Percentiles rank a stretch among this genome's conserved stretches.
Conservation (phyloP, 106 monocot genomes). For the Chionographis japonica region DNA sequence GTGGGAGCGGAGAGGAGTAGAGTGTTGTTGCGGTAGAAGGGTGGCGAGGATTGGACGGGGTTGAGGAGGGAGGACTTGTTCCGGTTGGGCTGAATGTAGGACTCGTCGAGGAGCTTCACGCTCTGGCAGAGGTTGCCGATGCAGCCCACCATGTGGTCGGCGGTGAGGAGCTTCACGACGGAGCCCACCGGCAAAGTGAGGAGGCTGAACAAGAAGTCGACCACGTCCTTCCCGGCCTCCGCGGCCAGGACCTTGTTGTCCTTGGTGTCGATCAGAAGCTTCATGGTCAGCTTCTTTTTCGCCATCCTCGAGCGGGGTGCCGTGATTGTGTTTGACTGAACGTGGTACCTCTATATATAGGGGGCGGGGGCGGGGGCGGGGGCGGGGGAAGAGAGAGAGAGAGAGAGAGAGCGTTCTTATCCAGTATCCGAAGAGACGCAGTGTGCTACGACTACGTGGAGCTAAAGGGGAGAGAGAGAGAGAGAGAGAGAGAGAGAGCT, state of each 20-base stretch:
- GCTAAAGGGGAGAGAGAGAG: no score
- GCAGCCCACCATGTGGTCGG: conserved; percentile 17
- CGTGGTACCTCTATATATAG: no score
- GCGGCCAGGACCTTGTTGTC: conserved; percentile 25
- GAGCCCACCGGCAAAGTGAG: conserved; percentile 19
- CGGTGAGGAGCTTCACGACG: conserved; percentile 12
- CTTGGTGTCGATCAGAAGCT: conserved; percentile 16
- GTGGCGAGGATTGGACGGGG: background rate
- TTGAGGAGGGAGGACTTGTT: conserved; percentile 6
- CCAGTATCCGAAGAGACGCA: no score
- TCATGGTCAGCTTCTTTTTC: conserved; percentile 1
- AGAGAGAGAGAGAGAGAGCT: no score
- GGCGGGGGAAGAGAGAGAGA: no score
- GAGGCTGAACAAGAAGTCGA: conserved; percentile 38
- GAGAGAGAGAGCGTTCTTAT: no score
- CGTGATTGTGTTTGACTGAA: no score
- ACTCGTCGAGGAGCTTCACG: conserved; percentile 3
- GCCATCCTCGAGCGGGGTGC: no score
- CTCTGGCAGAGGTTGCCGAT: conserved; percentile 7
- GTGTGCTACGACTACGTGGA: no score
- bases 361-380: no score
- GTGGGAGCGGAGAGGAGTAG: no score
- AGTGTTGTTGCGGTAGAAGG: background rate
- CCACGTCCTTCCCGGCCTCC: conserved; percentile 25
- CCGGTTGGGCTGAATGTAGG: conserved; percentile 4